A percentile compares a stretch with the other conserved stretches of the same genome.
Conservation (phyloP, 495 filamentous ascomycete species). For the Lasiosphaeris hirsuta region DNA sequence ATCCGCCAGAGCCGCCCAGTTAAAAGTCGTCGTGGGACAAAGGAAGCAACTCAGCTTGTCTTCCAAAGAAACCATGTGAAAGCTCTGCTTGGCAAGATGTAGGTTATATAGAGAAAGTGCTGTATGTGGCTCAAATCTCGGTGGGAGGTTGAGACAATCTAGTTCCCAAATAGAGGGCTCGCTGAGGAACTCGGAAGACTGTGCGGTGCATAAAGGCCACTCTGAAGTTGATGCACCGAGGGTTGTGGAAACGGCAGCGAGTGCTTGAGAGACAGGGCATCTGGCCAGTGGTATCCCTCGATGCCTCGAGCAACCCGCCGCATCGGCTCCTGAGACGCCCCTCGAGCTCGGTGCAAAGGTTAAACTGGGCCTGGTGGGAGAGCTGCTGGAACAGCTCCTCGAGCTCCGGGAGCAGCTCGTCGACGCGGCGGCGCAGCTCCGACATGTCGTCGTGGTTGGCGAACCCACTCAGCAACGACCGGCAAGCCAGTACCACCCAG, state of each 20-base stretch:
- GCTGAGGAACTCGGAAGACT: conserved; percentile 24
- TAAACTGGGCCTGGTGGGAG: no score
- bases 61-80: no score
- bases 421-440: conserved; percentile 20
- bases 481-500: conserved; percentile 31
- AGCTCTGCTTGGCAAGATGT: no score
- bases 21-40: no score
- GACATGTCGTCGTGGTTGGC: conserved; percentile 10
- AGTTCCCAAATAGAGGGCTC: conserved; percentile 13
- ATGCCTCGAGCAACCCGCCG: conserved; percentile 21
- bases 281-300: neutral
- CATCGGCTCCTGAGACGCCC: conserved; percentile 21
- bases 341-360: conserved; percentile 15
- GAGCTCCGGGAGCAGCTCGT: conserved; percentile 27
- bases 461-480: conserved; percentile 21
- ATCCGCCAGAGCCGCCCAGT: no score
- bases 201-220: conserved; percentile 26
- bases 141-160: conserved; percentile 6
- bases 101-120: no score
- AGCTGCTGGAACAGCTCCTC: conserved; percentile 26
- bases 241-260: neutral
- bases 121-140: no score
- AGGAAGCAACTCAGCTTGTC: no score
- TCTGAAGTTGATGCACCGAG: neutral
- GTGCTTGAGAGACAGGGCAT: no score